phyloP scores from a whole-genome alignment of 306 rosid genomes.

The Fragaria iinumae region DNA sequence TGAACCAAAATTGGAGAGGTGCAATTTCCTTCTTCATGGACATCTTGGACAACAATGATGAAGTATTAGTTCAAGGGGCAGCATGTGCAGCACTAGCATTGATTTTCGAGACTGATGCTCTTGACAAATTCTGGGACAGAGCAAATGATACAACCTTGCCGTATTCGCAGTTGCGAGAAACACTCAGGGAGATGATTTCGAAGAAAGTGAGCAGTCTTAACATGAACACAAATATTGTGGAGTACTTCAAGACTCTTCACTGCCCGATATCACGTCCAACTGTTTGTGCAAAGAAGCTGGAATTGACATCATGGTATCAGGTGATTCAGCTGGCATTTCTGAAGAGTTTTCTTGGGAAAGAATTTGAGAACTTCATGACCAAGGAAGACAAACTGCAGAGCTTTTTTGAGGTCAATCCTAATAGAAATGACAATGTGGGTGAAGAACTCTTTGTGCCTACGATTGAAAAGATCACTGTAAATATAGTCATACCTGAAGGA shows the following conservation, averaged over 20 bases:
- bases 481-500: neutral
- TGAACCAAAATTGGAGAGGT: neutral
- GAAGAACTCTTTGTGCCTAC: neutral
- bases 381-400: neutral
- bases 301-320: neutral
- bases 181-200: neutral
- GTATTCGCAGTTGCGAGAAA: neutral
- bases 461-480: neutral
- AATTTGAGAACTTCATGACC: neutral
- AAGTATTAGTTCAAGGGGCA: neutral
- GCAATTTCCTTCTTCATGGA: constrained; percentile 1
- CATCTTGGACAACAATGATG: neutral
- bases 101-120: neutral
- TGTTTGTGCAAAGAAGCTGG: neutral
- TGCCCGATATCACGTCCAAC: neutral
- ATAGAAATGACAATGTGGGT: neutral
- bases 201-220: neutral
- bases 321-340: neutral
- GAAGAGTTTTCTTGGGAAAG: neutral
- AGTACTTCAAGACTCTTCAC: neutral
- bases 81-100: neutral
- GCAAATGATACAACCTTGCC: neutral
- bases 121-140: neutral
- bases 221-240: neutral
- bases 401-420: neutral